phyloP scores from a whole-genome alignment of 495 filamentous ascomycete species.

The Podospora pseudoanserina region DNA sequence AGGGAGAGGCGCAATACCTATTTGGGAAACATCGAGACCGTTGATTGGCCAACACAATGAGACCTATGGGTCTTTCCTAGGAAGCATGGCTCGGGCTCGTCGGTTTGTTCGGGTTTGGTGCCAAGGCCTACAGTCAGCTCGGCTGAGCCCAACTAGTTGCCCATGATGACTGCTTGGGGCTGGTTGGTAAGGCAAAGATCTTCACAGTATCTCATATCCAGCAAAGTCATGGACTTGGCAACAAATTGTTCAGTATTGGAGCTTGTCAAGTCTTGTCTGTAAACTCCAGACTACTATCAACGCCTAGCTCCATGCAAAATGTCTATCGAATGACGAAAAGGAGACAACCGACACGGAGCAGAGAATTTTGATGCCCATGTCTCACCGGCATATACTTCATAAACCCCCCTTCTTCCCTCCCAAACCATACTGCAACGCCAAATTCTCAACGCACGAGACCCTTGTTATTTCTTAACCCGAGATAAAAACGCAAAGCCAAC shows the following conservation, averaged over 20 bases:
- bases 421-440: neutral
- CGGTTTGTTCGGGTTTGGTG: constrained; percentile 10
- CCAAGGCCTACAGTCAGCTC: neutral
- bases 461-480: neutral
- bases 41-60: neutral
- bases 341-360: neutral
- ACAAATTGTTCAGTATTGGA: neutral
- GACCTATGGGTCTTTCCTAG: neutral
- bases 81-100: constrained; percentile 12
- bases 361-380: neutral
- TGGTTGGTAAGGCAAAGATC: neutral
- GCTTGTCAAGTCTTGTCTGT: neutral
- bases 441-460: neutral
- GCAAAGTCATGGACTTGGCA: neutral
- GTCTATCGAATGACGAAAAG: neutral
- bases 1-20: neutral
- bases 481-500: neutral
- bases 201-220: neutral
- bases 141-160: neutral
- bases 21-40: neutral
- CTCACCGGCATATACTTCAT: neutral
- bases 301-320: constrained; percentile 11
- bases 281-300: neutral
- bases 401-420: neutral
- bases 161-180: neutral